A percentile compares a stretch with the other conserved stretches of the same genome.
These are phyloP conservation scores for Termitomyces sp. DNA, from an alignment of 768 basidiomycete genomes.

Conservation along the genomic window DNA sequence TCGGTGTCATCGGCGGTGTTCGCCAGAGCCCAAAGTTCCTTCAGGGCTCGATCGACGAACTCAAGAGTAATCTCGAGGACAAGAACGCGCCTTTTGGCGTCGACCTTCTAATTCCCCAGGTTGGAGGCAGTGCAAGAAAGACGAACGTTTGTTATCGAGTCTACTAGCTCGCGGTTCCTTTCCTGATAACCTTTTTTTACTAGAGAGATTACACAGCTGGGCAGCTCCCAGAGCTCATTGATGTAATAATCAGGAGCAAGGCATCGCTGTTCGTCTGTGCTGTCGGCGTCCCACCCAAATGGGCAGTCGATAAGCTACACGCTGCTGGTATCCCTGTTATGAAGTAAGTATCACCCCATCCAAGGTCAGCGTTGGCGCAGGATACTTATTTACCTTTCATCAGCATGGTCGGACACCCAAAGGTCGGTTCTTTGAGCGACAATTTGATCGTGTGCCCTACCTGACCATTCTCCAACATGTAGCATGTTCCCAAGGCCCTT, in stretches of 20 bases:
- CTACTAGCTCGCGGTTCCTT: not conserved
- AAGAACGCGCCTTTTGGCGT: slow-evolving; percentile 76
- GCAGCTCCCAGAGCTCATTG: slow-evolving; percentile 69
- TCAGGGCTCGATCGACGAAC: slow-evolving; percentile 57
- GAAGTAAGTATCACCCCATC: slow-evolving; percentile 51
- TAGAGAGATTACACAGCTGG: slow-evolving; percentile 68
- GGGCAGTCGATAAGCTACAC: slow-evolving; percentile 78
- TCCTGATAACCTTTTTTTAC: not conserved
- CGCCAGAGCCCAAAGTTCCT: slow-evolving; percentile 70
- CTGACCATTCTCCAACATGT: slow-evolving; percentile 1
- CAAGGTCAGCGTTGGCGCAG: not conserved
- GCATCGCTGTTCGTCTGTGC: slow-evolving; percentile 80
- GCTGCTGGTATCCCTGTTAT: slow-evolving; percentile 74
- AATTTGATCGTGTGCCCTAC: not conserved
- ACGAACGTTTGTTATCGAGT: slow-evolving; percentile 48
- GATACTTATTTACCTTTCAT: not conserved
- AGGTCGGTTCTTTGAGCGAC: slow-evolving; percentile 32
- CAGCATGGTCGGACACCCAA: slow-evolving; percentile 84
- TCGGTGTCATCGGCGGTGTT: slow-evolving; percentile 85
- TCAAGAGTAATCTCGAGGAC: slow-evolving; percentile 72
- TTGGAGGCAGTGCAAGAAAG: slow-evolving; percentile 78
- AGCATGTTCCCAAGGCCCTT: slow-evolving; percentile 74
- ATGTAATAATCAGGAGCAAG: slow-evolving; percentile 70
- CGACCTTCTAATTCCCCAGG: slow-evolving; percentile 77
- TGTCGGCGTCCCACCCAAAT: slow-evolving; percentile 79